These are phyloP conservation scores for Lipomyces yamanashiensis DNA, from an alignment of 805 yeast genomes.

Conservation along the genomic window DNA sequence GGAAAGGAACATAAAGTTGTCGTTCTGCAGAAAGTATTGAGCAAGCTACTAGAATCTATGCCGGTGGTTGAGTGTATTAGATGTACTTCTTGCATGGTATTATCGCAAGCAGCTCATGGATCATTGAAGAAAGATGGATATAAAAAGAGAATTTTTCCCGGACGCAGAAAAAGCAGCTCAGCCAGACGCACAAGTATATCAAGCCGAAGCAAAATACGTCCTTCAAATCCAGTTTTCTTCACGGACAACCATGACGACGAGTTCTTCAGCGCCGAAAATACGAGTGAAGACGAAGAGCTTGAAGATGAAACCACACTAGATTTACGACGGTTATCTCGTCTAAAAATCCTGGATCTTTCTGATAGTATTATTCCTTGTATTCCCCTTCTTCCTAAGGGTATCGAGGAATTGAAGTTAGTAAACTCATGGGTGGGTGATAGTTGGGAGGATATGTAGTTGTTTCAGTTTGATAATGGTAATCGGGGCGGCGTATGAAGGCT, in stretches of 20 bases:
- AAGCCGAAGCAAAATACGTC: background rate
- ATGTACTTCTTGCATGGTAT: conserved; percentile 10
- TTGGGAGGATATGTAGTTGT: background rate
- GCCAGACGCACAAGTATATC: conserved; percentile 5
- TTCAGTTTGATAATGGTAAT: background rate
- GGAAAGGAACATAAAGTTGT: conserved; percentile 9
- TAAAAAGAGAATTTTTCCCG: background rate
- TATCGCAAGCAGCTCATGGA: conserved; percentile 1
- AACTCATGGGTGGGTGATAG: conserved; percentile 8
- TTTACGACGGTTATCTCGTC: background rate
- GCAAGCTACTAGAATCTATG: conserved; percentile 10
- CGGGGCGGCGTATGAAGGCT: background rate
- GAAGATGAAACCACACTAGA: conserved; percentile 2
- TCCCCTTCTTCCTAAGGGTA: conserved; percentile 5
- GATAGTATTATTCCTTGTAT: conserved; percentile 6
- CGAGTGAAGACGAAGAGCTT: conserved; percentile 1
- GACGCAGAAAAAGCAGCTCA: background rate
- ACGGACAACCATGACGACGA: conserved; percentile 2
- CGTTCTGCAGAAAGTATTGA: conserved; percentile 1
- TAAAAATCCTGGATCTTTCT: conserved; percentile 1
- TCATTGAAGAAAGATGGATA: background rate
- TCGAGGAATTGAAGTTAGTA: background rate
- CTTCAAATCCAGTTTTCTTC: conserved; percentile 12
- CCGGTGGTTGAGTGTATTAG: background rate
- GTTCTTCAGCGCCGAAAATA: background rate